Percentiles rank a stretch among this genome's conserved stretches.
phyloP scores from a whole-genome alignment of 2,329 filamentous ascomycete genomes.

The Ceratocystis colombiana region DNA sequence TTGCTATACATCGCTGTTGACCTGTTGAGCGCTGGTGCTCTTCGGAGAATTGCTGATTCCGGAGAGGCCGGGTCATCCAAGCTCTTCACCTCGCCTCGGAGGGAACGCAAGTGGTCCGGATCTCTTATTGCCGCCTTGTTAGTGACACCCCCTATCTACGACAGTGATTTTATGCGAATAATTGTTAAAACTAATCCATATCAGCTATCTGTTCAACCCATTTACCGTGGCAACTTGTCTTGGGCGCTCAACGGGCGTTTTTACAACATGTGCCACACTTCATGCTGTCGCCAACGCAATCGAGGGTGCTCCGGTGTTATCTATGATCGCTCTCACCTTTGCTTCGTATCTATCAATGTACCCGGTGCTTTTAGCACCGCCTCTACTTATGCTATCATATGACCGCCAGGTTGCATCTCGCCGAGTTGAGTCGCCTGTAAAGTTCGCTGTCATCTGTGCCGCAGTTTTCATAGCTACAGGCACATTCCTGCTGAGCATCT shows the following conservation, averaged over 20 bases:
- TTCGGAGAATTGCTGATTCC: conserved; percentile 70
- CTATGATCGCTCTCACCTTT: conserved; percentile 75
- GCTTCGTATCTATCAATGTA: conserved; percentile 90
- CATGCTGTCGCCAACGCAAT: conserved; percentile 74
- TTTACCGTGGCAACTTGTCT: conserved; percentile 88
- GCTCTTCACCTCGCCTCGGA: conserved; percentile 65
- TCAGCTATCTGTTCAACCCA: conserved; percentile 83
- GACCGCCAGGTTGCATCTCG: conserved; percentile 45
- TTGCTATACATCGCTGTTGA: conserved; percentile 75
- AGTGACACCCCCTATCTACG: conserved; percentile 28
- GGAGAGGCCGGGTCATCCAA: conserved; percentile 65
- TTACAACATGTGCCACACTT: conserved; percentile 80
- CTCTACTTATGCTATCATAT: conserved; percentile 69
- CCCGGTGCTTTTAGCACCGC: conserved; percentile 74
- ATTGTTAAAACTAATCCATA: conserved; percentile 19
- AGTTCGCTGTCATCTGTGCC: conserved; percentile 48
- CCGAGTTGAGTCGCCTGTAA: conserved; percentile 32
- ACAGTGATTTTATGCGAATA: neutral
- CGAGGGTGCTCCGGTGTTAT: conserved; percentile 58
- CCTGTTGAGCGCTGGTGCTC: conserved; percentile 67
- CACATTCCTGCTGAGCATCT: conserved; percentile 57
- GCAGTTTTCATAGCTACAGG: conserved; percentile 45
- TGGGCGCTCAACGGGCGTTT: conserved; percentile 76
- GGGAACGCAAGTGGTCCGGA: conserved; percentile 62
- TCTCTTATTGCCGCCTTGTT: conserved; percentile 70